Evolutionary conservation across 176 grass and related monocot species (phyloP), one percentile per base, ranked within the genome.

Genomic region (Raddia guianensis): DNA sequence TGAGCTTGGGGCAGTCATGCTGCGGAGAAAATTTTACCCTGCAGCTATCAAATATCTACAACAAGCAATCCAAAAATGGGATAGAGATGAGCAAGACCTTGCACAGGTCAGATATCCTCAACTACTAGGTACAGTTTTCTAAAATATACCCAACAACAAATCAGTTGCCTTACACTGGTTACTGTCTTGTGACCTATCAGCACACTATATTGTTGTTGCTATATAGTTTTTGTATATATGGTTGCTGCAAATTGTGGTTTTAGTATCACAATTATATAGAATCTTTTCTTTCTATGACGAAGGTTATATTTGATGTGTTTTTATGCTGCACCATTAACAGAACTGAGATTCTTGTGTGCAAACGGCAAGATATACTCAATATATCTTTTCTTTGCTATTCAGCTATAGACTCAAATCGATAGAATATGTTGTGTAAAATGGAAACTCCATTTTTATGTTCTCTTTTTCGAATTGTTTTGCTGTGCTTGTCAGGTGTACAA

Each of bases 1-100:
- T 80, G 96, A 99, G 72, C 92, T 99, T 60, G 96, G 96, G 86
- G 96, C 96, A 47, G 96, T 99, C 15, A 99, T 99, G 96, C 90
- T 99, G 13, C 73, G 96, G 84, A 93, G 96, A 80, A 99, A 99
- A 72, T 90, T 99, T 77, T 99, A 99, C 54, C 90, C 96, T 66
- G 96, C 92, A 14, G 96, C 96, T 64, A 93, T 84, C 73, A 99
- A 99, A 69, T 99, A 99, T 72, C 85, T 99, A 18, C 84, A 83
- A 47, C 88, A 99, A 84, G 96, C 96, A 75, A 91, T 95, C 80
- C 88, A 93, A 51, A 99, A 95, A 87, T 99, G 96, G 96, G 96
- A 99, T 58, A 91, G 75, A 80, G 96, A 99, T 56, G 92, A 99
- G 54, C 86, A 88, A 67, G 96, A 99, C 86, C 88, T 99, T 48